phyloP scores from a whole-genome alignment of 345 rosid species.

The Arabis hirsuta region DNA sequence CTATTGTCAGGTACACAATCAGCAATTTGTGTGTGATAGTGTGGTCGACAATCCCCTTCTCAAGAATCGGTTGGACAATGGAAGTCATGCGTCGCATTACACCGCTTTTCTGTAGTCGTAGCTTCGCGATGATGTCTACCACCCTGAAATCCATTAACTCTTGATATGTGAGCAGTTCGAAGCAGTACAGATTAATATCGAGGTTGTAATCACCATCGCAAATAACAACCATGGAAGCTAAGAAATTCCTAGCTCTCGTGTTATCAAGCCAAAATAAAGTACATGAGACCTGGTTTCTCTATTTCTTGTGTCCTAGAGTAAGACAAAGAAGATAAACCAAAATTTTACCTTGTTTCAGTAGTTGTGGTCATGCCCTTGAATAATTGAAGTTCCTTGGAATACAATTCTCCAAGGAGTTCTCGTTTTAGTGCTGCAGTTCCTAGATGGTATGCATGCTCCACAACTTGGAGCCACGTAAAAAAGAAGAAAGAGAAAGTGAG shows the following conservation, averaged over 20 bases:
- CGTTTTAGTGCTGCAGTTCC: conserved; percentile 85
- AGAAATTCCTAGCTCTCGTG: not conserved
- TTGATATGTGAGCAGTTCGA: conserved; percentile 15
- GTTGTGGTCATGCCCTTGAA: conserved; percentile 67
- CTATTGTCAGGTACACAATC: conserved; percentile 75
- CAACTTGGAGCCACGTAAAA: conserved; percentile 51
- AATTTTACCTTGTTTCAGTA: conserved; percentile 71
- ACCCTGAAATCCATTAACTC: conserved; percentile 55
- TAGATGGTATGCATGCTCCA: conserved; percentile 82
- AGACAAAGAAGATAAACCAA: conserved; percentile 18
- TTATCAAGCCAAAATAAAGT: not conserved
- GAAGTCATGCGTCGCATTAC: conserved; percentile 76
- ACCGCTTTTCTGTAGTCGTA: conserved; percentile 68
- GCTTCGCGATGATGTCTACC: conserved; percentile 74
- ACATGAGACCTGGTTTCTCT: not conserved
- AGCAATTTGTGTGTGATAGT: conserved; percentile 78
- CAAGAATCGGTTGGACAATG: conserved; percentile 84
- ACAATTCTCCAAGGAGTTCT: conserved; percentile 84
- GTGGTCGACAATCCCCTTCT: conserved; percentile 95
- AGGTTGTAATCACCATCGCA: conserved; percentile 10
- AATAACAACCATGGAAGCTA: conserved; percentile 2
- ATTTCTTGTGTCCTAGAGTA: conserved; percentile 11
- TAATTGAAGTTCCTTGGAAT: conserved; percentile 87
- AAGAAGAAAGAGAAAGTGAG: conserved; percentile 29
- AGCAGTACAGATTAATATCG: conserved; percentile 16